Evolutionary conservation across 257 asterid genomes (phyloP).

Genomic region (Solanum pimpinellifolium): DNA sequence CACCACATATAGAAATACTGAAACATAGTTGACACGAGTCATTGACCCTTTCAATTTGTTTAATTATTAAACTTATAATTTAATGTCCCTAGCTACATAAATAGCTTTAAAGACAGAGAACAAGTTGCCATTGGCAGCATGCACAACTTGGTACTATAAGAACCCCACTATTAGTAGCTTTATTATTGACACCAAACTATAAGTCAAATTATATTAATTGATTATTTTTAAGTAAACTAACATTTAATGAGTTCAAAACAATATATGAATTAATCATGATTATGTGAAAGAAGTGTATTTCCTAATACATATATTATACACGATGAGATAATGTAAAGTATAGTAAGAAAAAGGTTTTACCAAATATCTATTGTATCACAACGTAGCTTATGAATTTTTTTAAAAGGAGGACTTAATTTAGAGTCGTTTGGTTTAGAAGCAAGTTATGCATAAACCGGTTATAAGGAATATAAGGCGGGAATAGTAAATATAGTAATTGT

Average conservation of each 20-base stretch:
- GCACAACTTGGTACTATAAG: background rate
- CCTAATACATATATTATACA: background rate
- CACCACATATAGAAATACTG: background rate
- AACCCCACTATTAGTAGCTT: background rate
- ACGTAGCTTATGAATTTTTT: background rate
- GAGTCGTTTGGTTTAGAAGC: background rate
- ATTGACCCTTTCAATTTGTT: background rate
- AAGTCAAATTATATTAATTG: background rate
- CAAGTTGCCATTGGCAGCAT: background rate
- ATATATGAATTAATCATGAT: background rate
- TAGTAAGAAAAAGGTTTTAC: background rate
- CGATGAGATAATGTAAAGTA: background rate
- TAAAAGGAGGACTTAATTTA: background rate
- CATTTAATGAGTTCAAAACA: background rate
- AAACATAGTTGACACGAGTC: background rate
- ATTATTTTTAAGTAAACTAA: background rate
- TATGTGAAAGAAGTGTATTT: background rate
- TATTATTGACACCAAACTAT: background rate
- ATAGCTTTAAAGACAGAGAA: background rate
- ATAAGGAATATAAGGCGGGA: background rate
- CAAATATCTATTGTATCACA: background rate
- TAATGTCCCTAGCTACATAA: background rate
- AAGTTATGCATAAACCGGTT: background rate
- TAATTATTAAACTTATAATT: background rate
- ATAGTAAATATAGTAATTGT: background rate